Base-by-base conservation (phyloP, 352 stramenopile species). In the Phytopythium oedochilum region DNA sequence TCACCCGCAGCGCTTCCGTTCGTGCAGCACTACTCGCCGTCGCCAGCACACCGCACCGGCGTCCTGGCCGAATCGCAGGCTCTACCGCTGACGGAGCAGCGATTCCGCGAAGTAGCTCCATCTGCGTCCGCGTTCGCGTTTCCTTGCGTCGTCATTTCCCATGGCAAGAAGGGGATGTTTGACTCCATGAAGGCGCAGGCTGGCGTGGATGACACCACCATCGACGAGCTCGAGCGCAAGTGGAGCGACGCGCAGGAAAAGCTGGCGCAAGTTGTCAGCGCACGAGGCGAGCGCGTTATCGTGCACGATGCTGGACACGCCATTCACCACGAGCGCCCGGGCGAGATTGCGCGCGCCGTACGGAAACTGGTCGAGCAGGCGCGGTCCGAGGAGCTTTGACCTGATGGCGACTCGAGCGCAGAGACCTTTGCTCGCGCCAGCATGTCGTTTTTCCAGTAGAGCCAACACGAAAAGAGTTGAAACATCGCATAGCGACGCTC, bases 251-350 rank as follows among this genome's bases (percentile, higher is more conserved):
- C 73, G 17, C 82, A 92, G 61, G 73, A 59, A 14, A 67, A 66
- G 48, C 59, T 90, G 25, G 75, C 73, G 8, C 63, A 83, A 18
- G 72, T 52, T 5, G 63, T 88, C 23, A 78, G 73, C 42, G 50
- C 45, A 35, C 61, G 59, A 7, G 75, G 60, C 44, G 68, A 78
- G 23, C 75, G 89, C 60, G 60, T 83, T 18, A 57, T 83, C 15
- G 63, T 88, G 17, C 61, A 63, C 0, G 77, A 88, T 18, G 69
- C 70, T 29, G 78, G 82, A n/a, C 75, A 88, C 51, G 81, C 68
- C 53, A 90, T 92, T 48, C 77, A 83, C 38, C 82, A 92, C 34
- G 82, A 92, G 32, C 71, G 88, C 15, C 79, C 82, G 1, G 75
- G 90, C 39, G 76, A 75, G 12, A 57, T 90, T 48, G 65, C 63